These are phyloP conservation scores for Grigorovia jiainica DNA, from an alignment of 805 yeast species.

Conservation along the genomic window DNA sequence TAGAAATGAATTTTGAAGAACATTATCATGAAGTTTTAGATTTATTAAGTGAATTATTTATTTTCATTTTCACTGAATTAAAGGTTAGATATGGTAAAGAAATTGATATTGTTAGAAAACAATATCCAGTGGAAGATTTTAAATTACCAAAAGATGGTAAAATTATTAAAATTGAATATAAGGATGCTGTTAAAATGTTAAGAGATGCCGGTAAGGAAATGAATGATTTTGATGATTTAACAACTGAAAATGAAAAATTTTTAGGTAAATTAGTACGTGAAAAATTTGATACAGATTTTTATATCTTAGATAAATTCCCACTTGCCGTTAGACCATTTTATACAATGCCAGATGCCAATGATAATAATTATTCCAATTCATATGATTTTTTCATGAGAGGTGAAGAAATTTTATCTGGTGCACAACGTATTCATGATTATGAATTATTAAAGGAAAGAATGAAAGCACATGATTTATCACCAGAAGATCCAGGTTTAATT, in stretches of 20 bases:
- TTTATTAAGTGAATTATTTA: conserved; percentile 59
- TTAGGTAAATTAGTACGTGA: conserved; percentile 88
- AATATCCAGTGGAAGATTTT: conserved; percentile 97
- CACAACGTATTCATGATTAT: conserved; percentile 97
- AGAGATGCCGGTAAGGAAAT: conserved; percentile 71
- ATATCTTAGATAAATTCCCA: conserved; percentile 97
- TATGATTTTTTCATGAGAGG: conserved; percentile 99
- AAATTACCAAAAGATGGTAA: conserved; percentile 87
- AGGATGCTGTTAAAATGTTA: conserved; percentile 82
- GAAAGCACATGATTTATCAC: conserved; percentile 73
- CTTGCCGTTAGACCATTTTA: conserved; percentile 94
- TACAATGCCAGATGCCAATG: conserved; percentile 96
- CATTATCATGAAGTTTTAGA: conserved; percentile 88
- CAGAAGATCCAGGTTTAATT: conserved; percentile 68
- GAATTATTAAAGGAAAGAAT: conserved; percentile 73
- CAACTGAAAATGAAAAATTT: conserved; percentile 90
- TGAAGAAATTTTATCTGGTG: conserved; percentile 98
- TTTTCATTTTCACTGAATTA: conserved; percentile 80
- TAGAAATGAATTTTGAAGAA: conserved; percentile 97
- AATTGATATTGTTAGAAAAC: conserved; percentile 82
- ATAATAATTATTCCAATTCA: conserved; percentile 90
- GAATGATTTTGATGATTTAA: conserved; percentile 74
- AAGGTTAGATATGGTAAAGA: conserved; percentile 71
- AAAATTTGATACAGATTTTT: conserved; percentile 94
- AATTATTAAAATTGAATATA: conserved; percentile 82